A percentile compares a stretch with the other conserved stretches of the same genome.
These are phyloP conservation scores for Lachancea meyersii DNA, from an alignment of 805 yeast species.

Conservation along the genomic window DNA sequence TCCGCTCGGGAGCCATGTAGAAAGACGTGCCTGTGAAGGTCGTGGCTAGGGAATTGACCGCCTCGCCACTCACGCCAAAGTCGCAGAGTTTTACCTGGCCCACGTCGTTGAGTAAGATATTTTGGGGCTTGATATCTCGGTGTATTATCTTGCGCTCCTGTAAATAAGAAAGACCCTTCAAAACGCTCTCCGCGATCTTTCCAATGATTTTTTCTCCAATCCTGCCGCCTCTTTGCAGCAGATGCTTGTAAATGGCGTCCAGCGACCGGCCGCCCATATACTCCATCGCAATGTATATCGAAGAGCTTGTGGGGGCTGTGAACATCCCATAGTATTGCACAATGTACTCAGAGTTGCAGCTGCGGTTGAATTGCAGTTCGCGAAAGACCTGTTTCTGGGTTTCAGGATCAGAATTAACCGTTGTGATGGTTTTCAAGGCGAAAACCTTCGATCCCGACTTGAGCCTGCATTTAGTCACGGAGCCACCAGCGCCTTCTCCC, in stretches of 20 bases:
- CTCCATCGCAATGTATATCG: constrained; percentile 94
- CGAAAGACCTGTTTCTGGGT: constrained; percentile 85
- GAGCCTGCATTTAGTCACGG: constrained; percentile 73
- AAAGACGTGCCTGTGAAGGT: constrained; percentile 97
- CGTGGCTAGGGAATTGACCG: constrained; percentile 88
- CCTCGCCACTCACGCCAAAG: constrained; percentile 97
- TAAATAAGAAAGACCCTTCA: constrained; percentile 78
- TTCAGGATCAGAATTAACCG: constrained; percentile 59
- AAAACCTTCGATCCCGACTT: constrained; percentile 56
- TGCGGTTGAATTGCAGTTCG: constrained; percentile 81
- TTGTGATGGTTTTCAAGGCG: constrained; percentile 61
- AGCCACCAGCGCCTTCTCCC: constrained; percentile 95
- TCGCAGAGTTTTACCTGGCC: constrained; percentile 94
- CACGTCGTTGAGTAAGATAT: constrained; percentile 63
- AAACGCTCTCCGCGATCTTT: constrained; percentile 78
- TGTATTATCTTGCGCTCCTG: constrained; percentile 87
- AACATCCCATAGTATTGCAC: constrained; percentile 93
- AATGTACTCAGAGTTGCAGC: constrained; percentile 76
- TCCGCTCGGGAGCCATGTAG: constrained; percentile 98
- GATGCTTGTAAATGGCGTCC: constrained; percentile 82
- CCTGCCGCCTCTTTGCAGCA: constrained; percentile 68
- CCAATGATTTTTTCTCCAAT: constrained; percentile 92
- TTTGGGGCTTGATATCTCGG: constrained; percentile 94
- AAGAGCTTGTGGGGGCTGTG: constrained; percentile 63
- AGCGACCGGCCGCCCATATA: constrained; percentile 90